phyloP scores from a whole-genome alignment of 2,329 filamentous ascomycete genomes.

The Trichophaea hybrida region DNA sequence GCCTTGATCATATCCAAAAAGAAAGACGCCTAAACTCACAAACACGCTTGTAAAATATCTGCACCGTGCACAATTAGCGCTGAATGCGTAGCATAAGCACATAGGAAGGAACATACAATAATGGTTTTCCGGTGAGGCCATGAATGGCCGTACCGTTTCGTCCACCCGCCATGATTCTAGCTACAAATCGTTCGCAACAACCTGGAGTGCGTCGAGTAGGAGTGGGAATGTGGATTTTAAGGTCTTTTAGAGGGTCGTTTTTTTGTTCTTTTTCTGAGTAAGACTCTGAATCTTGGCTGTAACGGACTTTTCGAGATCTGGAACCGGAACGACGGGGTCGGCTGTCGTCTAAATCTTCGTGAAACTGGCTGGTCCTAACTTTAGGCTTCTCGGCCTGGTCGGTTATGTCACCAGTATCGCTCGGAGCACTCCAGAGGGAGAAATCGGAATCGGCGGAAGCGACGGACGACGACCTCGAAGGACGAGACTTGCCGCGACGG shows the following conservation, averaged over 20 bases:
- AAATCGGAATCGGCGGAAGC: constrained; percentile 51
- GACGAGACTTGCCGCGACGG: constrained; percentile 15
- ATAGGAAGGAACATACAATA: constrained; percentile 50
- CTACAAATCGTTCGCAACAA: constrained; percentile 39
- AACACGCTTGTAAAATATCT: constrained; percentile 94
- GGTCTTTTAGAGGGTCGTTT: neutral
- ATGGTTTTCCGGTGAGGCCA: constrained; percentile 87
- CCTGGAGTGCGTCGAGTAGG: constrained; percentile 8
- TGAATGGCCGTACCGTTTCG: constrained; percentile 54
- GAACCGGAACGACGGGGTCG: constrained; percentile 32
- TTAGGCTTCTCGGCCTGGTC: constrained; percentile 70
- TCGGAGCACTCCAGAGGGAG: constrained; percentile 88
- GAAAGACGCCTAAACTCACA: constrained; percentile 71
- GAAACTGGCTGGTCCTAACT: constrained; percentile 57
- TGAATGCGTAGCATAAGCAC: neutral
- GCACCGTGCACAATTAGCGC: constrained; percentile 14
- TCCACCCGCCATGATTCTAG: constrained; percentile 73
- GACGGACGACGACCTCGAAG: constrained; percentile 40
- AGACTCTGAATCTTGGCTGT: constrained; percentile 38
- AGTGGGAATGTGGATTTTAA: constrained; percentile 19
- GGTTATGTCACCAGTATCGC: constrained; percentile 84
- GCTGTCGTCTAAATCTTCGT: constrained; percentile 43
- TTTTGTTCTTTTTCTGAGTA: neutral
- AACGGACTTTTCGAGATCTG: constrained; percentile 39
- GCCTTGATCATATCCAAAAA: constrained; percentile 82